Evolutionary conservation across 2,329 filamentous ascomycete species (phyloP), one percentile per base, ranked within the genome.

Genomic region (Ophiostoma novo-ulmi): DNA sequence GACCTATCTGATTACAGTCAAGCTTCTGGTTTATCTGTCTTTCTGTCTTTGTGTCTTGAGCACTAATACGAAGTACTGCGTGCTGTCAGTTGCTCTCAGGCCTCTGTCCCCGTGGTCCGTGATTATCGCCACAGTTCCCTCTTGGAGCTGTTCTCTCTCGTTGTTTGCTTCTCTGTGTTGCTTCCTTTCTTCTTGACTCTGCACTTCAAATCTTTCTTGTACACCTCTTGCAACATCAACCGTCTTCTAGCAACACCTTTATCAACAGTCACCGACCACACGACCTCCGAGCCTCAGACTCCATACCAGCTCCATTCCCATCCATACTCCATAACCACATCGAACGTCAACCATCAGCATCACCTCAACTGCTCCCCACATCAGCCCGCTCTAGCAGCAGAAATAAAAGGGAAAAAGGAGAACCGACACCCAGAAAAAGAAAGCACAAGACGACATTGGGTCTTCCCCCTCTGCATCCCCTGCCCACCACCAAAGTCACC

Each of bases 401-500:
- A 63, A 63, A 20, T 63, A 14, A 63, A 63, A 63, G 31, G 58
- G 58, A 63, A 36, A 38, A 64, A 64, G 31, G 35, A 64, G 31
- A 38, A 38, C 35, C 61, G 58, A 63, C 52, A 58, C n/a, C n/a
- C 36, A 35, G 17, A 63, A 63, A n/a, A 17, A 63, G 26, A 36
- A 36, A 64, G 61, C 35, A 36, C 61, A 20, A 64, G 61, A 64
- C 61, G 61, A 64, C 61, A 64, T 38, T 39, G 35, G 58, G 52
- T 26, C 52, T 58, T 64, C 35, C 61, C 61, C 61, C 61, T 64
- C 61, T 64, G 61, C 35, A 38, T 20, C 61, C 61, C 61, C 61
- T 64, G 35, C 22, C 61, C 61, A 64, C 61, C 61, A 64, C 35
- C 61, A 64, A 38, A 38, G 61, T 38, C 61, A 64, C 61, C 61